These are phyloP conservation scores for Tremella fuciformis DNA, from an alignment of 768 basidiomycete genomes.

Conservation along the genomic window DNA sequence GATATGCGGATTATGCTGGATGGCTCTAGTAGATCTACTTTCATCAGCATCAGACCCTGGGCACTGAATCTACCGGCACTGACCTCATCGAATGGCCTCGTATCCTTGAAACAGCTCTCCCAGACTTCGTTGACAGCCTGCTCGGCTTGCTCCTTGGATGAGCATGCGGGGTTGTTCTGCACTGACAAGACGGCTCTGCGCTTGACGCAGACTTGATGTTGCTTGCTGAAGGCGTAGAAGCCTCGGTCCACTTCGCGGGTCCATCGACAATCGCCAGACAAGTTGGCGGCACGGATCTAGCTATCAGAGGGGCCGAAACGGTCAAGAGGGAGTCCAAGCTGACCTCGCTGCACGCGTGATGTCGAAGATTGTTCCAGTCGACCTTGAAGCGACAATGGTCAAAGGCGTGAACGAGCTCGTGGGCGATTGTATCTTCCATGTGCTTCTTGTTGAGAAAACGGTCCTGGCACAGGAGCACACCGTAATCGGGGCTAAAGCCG, in stretches of 20 bases:
- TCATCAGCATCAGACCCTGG: too few relatives aligned
- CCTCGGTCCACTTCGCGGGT: constrained; percentile 76
- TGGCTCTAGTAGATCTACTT: too few relatives aligned
- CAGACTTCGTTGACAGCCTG: constrained; percentile 92
- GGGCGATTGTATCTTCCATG: constrained; percentile 88
- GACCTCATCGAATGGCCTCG: constrained; percentile 95
- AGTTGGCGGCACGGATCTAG: constrained; percentile 90
- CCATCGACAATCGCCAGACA: constrained; percentile 90
- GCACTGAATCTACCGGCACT: too few relatives aligned
- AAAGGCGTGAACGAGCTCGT: constrained; percentile 92
- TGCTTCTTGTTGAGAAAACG: constrained; percentile 75
- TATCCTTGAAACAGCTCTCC: constrained; percentile 94
- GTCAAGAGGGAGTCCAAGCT: constrained; percentile 34
- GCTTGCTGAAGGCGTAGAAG: constrained; percentile 77
- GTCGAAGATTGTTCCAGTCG: constrained; percentile 81
- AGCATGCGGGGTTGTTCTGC: constrained; percentile 72
- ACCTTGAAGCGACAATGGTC: constrained; percentile 94
- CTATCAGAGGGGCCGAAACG: not conserved
- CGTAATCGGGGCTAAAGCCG: constrained; percentile 73
- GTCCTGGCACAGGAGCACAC: constrained; percentile 80
- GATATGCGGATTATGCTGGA: too few relatives aligned
- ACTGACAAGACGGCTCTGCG: constrained; percentile 82
- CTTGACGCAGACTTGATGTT: constrained; percentile 92
- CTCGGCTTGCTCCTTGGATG: constrained; percentile 72
- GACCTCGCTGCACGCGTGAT: constrained; percentile 97